Percentiles rank a stretch among this genome's conserved stretches.
These are phyloP conservation scores for Fusarium buxicola DNA, from an alignment of 2,329 filamentous ascomycete genomes.

Conservation along the genomic window DNA sequence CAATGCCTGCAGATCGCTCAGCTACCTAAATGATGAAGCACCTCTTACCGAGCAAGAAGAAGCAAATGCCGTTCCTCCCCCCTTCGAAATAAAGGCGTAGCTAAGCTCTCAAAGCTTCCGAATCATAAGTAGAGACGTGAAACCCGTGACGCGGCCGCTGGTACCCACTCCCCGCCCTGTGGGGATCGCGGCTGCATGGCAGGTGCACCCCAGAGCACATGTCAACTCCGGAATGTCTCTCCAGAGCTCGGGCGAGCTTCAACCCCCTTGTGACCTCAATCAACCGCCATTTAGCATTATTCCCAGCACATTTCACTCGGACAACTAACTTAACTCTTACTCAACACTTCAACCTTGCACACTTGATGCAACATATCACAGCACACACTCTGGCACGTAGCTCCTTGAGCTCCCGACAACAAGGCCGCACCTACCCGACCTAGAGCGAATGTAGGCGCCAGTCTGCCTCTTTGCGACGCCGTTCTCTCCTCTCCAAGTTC, in stretches of 20 bases:
- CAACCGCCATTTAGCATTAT: not conserved
- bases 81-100: too few species aligned
- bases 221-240: constrained; percentile 35
- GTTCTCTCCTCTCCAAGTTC: not conserved
- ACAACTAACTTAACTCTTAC: not conserved
- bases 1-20: too few species aligned
- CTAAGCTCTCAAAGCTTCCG: not conserved
- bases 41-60: too few species aligned
- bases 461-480: constrained; percentile 4
- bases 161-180: constrained; percentile 33
- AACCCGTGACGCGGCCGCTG: constrained; percentile 26
- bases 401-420: not conserved
- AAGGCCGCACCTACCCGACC: constrained; percentile 20
- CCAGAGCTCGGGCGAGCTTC: constrained; percentile 27
- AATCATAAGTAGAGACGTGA: constrained; percentile 36
- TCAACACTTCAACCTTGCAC: not conserved
- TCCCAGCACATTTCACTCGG: not conserved
- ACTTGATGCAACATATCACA: not conserved
- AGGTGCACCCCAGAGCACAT: constrained; percentile 39
- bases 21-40: too few species aligned
- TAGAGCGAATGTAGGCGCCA: constrained; percentile 24
- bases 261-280: constrained; percentile 17
- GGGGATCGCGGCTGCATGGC: constrained; percentile 36
- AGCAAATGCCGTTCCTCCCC: too few species aligned
- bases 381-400: not conserved